Evolutionary conservation across 345 rosid species (phyloP).

Genomic region (Psidium guajava): DNA sequence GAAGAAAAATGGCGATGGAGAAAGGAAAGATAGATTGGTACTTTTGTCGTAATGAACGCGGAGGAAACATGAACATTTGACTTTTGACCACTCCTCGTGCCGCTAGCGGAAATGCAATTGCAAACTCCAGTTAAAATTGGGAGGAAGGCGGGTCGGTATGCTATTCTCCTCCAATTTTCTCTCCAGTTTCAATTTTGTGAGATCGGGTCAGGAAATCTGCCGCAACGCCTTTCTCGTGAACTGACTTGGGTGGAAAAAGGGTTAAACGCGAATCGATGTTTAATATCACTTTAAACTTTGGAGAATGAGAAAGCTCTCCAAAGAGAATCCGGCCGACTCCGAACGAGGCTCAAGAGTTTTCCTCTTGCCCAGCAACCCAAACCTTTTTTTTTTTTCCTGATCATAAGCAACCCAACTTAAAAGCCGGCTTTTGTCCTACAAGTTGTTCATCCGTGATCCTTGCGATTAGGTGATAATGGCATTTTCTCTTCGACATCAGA

Average conservation of each 20-base stretch:
- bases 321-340: background rate
- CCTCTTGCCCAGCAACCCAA: background rate
- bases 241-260: background rate
- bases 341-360: background rate
- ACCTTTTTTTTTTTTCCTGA: no score
- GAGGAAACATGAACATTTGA: background rate
- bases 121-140: no score
- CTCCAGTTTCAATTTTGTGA: background rate
- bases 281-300: background rate
- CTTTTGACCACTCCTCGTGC: background rate
- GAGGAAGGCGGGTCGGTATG: background rate
- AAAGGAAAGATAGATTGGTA: background rate
- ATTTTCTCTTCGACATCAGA: background rate
- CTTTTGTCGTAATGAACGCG: background rate
- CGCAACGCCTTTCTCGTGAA: background rate
- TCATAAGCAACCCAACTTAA: background rate
- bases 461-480: background rate
- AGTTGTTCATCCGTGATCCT: background rate
- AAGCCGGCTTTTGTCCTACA: background rate
- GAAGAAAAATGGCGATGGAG: background rate
- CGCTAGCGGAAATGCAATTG: background rate
- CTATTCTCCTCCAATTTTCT: background rate
- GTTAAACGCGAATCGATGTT: background rate
- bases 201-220: background rate
- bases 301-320: background rate